phyloP scores from a whole-genome alignment of 177 flowering plant species.

The Vitis hybrid region DNA sequence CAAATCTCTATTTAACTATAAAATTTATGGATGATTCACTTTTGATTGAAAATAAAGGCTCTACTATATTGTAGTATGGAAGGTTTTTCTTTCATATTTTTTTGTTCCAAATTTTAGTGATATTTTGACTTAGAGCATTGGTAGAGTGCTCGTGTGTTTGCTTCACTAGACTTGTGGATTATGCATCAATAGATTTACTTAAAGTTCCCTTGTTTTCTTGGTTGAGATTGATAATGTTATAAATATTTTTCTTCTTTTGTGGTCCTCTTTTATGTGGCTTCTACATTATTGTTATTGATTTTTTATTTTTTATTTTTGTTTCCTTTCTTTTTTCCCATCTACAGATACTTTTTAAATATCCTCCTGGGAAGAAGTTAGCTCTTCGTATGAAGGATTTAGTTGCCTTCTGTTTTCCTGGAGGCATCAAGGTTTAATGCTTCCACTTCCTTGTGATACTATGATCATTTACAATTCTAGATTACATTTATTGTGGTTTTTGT shows the following conservation, averaged over 20 bases:
- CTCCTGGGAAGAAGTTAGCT: conserved; percentile 73
- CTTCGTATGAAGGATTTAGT: conserved; percentile 70
- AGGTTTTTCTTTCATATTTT: not conserved
- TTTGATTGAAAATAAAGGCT: not conserved
- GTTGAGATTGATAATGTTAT: not conserved
- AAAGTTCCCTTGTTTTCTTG: conserved; percentile 3
- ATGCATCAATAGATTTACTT: not conserved
- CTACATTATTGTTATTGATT: not conserved
- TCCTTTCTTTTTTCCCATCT: not conserved
- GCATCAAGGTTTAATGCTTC: conserved; percentile 63
- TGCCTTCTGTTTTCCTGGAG: conserved; percentile 87
- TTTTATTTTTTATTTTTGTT: not conserved
- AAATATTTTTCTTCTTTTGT: too few relatives aligned
- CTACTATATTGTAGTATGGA: not conserved
- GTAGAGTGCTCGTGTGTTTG: not conserved
- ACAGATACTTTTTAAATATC: conserved; percentile 87
- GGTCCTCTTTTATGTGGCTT: not conserved
- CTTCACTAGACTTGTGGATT: not conserved
- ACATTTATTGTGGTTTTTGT: not conserved
- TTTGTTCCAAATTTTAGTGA: not conserved
- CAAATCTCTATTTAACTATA: too few relatives aligned
- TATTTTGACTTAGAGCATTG: not conserved
- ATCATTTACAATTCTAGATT: not conserved
- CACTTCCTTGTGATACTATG: not conserved
- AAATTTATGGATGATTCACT: not conserved